A percentile compares a stretch with the other conserved stretches of the same genome.
phyloP scores from a whole-genome alignment of 2,329 filamentous ascomycete genomes.

The Colletotrichum lentis region DNA sequence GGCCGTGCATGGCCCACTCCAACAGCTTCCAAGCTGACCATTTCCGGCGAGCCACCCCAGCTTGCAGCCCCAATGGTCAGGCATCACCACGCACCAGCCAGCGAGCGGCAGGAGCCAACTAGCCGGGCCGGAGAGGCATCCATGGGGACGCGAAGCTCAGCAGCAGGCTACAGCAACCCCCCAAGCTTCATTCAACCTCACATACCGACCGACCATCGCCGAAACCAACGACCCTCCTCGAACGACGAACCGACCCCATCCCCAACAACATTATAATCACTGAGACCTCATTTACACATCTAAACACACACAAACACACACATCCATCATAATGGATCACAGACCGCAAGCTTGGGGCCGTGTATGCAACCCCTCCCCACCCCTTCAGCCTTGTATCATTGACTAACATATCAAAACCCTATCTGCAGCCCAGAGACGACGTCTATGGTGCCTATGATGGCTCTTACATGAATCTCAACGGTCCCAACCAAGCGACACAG shows the following conservation, averaged over 20 bases:
- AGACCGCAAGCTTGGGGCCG: constrained; percentile 77
- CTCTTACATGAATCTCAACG: constrained; percentile 77
- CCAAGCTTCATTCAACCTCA: constrained; percentile 25
- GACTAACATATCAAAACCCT: constrained; percentile 37
- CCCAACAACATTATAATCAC: constrained; percentile 5
- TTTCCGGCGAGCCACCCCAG: constrained; percentile 27
- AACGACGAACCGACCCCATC: constrained; percentile 22
- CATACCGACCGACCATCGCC: constrained; percentile 20
- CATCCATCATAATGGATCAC: constrained; percentile 67
- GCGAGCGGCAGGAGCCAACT: constrained; percentile 5
- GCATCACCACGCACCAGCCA: constrained; percentile 18
- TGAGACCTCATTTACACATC: not conserved
- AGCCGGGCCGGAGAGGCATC: constrained; percentile 40
- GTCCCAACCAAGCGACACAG: constrained; percentile 87
- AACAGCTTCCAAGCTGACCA: constrained; percentile 30
- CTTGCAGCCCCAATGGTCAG: constrained; percentile 33
- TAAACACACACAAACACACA: constrained; percentile 1
- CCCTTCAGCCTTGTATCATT: constrained; percentile 24
- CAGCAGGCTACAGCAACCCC: constrained; percentile 22
- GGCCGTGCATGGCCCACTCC: not conserved
- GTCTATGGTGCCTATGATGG: constrained; percentile 93
- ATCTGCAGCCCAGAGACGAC: constrained; percentile 86
- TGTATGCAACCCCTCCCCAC: constrained; percentile 58
- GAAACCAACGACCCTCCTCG: constrained; percentile 24
- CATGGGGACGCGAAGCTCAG: constrained; percentile 43